A percentile compares a stretch with the other conserved stretches of the same genome.
These are phyloP conservation scores for Emydomyces testavorans DNA, from an alignment of 2,329 filamentous ascomycete species.

Conservation along the genomic window DNA sequence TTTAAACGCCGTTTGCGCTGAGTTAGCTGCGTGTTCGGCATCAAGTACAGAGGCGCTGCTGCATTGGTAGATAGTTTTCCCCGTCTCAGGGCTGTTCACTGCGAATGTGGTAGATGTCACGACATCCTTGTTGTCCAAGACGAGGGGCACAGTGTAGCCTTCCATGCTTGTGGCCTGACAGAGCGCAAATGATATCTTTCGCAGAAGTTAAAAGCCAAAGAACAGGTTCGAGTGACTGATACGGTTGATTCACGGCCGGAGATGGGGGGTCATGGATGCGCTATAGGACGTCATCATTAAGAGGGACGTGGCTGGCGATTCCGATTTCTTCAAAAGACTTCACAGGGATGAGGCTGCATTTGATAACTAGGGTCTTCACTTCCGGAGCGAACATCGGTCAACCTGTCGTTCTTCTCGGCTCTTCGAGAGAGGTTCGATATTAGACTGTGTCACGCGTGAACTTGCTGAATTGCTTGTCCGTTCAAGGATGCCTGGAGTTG, in stretches of 20 bases:
- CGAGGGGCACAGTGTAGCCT: slow-evolving; percentile 26
- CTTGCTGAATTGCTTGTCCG: neutral
- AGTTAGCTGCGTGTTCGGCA: slow-evolving; percentile 45
- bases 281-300: too few species aligned
- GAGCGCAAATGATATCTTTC: too few species aligned
- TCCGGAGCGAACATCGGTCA: neutral
- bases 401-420: neutral
- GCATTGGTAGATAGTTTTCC: slow-evolving; percentile 44
- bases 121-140: slow-evolving; percentile 36
- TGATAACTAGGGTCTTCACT: neutral
- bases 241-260: too few species aligned
- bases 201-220: neutral
- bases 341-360: neutral
- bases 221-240: neutral
- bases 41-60: slow-evolving; percentile 47
- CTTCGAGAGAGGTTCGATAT: neutral
- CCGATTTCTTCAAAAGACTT: too few species aligned
- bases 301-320: too few species aligned
- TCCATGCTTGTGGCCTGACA: too few species aligned
- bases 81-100: slow-evolving; percentile 46
- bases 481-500: neutral
- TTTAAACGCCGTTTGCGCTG: slow-evolving; percentile 57
- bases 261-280: too few species aligned
- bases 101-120: slow-evolving; percentile 33
- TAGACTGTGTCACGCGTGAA: neutral